Evolutionary conservation across 2,329 filamentous ascomycete species (phyloP).

Genomic region (Zasmidium citrigriseum): DNA sequence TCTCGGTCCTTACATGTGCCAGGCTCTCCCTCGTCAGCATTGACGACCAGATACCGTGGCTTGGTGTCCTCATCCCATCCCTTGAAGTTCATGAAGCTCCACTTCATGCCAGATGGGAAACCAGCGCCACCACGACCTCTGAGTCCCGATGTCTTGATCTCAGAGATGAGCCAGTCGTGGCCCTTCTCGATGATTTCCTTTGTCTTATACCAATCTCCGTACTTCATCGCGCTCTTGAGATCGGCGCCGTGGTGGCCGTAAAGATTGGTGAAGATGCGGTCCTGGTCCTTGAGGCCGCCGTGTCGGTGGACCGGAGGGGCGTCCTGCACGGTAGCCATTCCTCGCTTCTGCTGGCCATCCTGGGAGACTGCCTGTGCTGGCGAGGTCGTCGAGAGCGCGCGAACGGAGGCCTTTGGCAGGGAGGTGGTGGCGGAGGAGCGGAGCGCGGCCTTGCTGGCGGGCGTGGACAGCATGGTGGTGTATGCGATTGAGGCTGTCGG

Average conservation of each 20-base stretch:
- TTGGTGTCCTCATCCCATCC: constrained; percentile 98
- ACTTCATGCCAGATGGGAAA: constrained; percentile 98
- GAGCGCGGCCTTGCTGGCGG: constrained; percentile 31
- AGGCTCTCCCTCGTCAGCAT: constrained; percentile 97
- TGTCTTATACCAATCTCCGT: constrained; percentile 99
- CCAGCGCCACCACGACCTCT: constrained; percentile 95
- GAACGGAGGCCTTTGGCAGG: constrained; percentile 34
- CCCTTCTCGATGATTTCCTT: constrained; percentile 98
- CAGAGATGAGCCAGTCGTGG: constrained; percentile 97
- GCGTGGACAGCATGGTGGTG: constrained; percentile 34
- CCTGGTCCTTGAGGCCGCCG: constrained; percentile 90
- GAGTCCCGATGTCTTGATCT: constrained; percentile 94
- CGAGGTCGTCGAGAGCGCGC: constrained; percentile 30
- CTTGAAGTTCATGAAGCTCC: constrained; percentile 98
- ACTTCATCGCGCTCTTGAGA: constrained; percentile 92
- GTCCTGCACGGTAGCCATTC: constrained; percentile 63
- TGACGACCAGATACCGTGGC: constrained; percentile 95
- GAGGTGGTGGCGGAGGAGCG: constrained; percentile 28
- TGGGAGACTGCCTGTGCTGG: constrained; percentile 30
- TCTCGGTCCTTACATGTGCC: constrained; percentile 99
- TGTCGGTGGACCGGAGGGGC: constrained; percentile 64
- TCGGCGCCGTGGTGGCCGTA: constrained; percentile 92
- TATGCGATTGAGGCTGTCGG: constrained; percentile 4
- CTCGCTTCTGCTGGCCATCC: constrained; percentile 58
- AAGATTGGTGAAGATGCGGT: constrained; percentile 98